A percentile compares a stretch with the other conserved stretches of the same genome.
These are phyloP conservation scores for Cubamyces sp. DNA, from an alignment of 768 basidiomycete genomes.

Conservation along the genomic window DNA sequence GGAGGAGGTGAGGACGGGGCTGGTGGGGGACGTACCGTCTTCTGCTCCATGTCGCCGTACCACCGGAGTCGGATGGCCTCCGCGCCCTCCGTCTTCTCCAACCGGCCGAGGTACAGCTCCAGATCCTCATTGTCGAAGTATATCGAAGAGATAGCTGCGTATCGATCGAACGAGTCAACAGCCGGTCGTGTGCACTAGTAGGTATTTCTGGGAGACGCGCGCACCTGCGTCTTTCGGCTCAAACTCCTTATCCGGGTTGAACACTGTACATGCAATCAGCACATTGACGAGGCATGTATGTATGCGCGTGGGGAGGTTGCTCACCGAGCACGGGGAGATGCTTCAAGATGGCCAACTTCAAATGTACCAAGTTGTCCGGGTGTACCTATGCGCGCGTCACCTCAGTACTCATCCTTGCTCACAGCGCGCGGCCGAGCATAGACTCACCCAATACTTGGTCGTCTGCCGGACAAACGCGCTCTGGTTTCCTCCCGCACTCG, in stretches of 20 bases:
- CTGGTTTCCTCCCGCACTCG: conserved; percentile 92
- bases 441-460: conserved; percentile 93
- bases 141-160: conserved; percentile 87
- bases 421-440: background rate
- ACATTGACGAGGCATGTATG: conserved; percentile 48
- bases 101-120: conserved; percentile 92
- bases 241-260: conserved; percentile 25
- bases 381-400: conserved; percentile 45
- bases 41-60: conserved; percentile 89
- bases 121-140: conserved; percentile 97
- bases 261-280: conserved; percentile 49
- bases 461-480: conserved; percentile 98
- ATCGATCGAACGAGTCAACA: conserved; percentile 21
- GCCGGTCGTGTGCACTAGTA: background rate
- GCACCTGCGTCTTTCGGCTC: conserved; percentile 83
- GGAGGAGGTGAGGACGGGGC: background rate
- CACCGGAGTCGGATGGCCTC: conserved; percentile 95
- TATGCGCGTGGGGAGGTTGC: conserved; percentile 25
- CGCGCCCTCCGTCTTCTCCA: conserved; percentile 99
- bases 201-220: too few relatives aligned
- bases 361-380: conserved; percentile 38
- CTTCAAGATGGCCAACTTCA: conserved; percentile 82
- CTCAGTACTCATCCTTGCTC: background rate
- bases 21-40: conserved; percentile 58
- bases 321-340: conserved; percentile 92